Conservation (phyloP, 331 rosid species). For the Pyracantha coccinea region DNA sequence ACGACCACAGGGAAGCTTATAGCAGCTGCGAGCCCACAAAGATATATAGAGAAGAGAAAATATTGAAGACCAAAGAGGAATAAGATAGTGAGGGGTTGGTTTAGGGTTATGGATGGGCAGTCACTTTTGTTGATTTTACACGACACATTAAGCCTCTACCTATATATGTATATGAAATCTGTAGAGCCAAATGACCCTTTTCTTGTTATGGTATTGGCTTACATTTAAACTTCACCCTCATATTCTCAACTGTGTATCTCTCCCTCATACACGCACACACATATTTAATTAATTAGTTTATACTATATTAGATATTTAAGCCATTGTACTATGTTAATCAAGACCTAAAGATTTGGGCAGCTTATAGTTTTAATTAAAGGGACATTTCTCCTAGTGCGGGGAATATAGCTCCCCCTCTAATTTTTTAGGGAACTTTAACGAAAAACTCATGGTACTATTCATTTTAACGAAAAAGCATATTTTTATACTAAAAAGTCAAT, state of each 20-base stretch:
- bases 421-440: no score
- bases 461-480: no score
- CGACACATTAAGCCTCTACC: constrained; percentile 43
- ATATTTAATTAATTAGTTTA: neutral
- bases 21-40: neutral
- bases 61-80: constrained; percentile 29
- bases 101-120: constrained; percentile 96
- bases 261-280: neutral
- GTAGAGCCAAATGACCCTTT: constrained; percentile 9
- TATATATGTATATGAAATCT: neutral
- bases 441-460: no score
- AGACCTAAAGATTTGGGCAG: constrained; percentile 33
- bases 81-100: constrained; percentile 57
- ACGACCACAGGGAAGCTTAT: neutral
- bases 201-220: constrained; percentile 17
- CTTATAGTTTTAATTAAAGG: constrained; percentile 50
- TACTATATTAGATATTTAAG: neutral
- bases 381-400: constrained; percentile 55
- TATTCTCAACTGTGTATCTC: constrained; percentile 15
- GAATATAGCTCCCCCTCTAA: neutral
- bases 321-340: constrained; percentile 24
- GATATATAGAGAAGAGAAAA: constrained; percentile 36
- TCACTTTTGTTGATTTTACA: constrained; percentile 99
- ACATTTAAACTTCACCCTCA: constrained; percentile 8
- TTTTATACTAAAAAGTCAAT: no score